Evolutionary conservation across 176 grass and related monocot species (phyloP).

Genomic region (Oryza rufipogon): DNA sequence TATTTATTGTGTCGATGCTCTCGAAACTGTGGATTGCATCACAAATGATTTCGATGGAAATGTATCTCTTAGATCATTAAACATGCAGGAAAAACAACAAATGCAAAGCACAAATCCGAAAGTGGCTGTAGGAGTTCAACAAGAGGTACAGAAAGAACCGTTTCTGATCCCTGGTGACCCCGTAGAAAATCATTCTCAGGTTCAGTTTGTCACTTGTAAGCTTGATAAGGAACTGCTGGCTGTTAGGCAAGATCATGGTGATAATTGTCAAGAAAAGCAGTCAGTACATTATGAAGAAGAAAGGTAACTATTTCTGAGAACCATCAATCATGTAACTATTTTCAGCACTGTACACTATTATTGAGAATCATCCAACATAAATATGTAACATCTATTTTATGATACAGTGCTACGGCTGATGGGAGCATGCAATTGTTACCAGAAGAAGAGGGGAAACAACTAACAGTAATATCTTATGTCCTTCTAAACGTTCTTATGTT

Average conservation of each 20-base stretch:
- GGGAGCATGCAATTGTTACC: slow-evolving; percentile 13
- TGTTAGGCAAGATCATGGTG: slow-evolving; percentile 1
- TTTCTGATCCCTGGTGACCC: background rate
- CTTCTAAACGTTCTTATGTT: slow-evolving; percentile 2
- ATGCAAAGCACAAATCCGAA: slow-evolving; percentile 4
- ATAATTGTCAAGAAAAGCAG: slow-evolving; percentile 32
- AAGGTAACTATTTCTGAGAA: slow-evolving; percentile 35
- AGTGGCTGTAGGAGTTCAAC: background rate
- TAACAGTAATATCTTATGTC: slow-evolving; percentile 42
- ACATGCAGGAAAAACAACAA: slow-evolving; percentile 6
- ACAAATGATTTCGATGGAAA: slow-evolving; percentile 40
- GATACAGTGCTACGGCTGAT: slow-evolving; percentile 52
- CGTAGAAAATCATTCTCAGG: background rate
- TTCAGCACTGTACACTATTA: background rate
- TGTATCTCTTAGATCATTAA: slow-evolving; percentile 37
- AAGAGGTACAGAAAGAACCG: slow-evolving; percentile 14
- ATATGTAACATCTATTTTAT: slow-evolving; percentile 1
- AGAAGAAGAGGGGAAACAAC: slow-evolving; percentile 36
- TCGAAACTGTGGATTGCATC: slow-evolving; percentile 29
- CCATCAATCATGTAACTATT: background rate
- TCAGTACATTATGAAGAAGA: slow-evolving; percentile 29
- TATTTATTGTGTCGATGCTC: slow-evolving; percentile 41
- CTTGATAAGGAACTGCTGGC: slow-evolving; percentile 17
- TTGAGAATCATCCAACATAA: slow-evolving; percentile 2
- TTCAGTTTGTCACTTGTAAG: slow-evolving; percentile 28